phyloP scores from a whole-genome alignment of 345 rosid species.

The Gossypium arboreum region DNA sequence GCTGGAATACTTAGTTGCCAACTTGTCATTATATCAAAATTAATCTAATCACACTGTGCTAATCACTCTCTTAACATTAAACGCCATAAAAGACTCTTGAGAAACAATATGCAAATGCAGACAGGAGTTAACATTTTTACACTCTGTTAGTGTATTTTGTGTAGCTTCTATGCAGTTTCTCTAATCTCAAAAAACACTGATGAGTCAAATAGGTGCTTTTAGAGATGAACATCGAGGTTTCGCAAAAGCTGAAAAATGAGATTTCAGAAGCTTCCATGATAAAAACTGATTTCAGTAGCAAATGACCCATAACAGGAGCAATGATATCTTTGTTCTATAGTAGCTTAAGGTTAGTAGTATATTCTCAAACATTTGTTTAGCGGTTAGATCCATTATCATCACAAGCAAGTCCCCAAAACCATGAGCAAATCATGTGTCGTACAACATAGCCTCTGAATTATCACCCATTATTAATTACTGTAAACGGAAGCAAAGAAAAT shows the following conservation, averaged over 20 bases:
- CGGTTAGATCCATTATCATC: background rate
- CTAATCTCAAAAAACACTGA: background rate
- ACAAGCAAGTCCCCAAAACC: background rate
- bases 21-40: background rate
- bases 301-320: background rate
- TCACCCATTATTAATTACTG: background rate
- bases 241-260: background rate
- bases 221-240: background rate
- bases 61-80: background rate
- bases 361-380: background rate
- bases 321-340: background rate
- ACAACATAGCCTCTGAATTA: background rate
- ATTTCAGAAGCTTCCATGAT: constrained; percentile 2
- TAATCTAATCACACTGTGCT: background rate
- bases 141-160: background rate
- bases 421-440: background rate
- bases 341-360: background rate
- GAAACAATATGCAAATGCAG: background rate
- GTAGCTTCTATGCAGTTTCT: background rate
- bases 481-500: background rate
- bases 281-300: background rate
- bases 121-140: background rate
- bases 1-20: background rate
- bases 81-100: background rate
- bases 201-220: background rate